phyloP scores from a whole-genome alignment of 2,329 filamentous ascomycete species.

The Epichloe aotearoae region DNA sequence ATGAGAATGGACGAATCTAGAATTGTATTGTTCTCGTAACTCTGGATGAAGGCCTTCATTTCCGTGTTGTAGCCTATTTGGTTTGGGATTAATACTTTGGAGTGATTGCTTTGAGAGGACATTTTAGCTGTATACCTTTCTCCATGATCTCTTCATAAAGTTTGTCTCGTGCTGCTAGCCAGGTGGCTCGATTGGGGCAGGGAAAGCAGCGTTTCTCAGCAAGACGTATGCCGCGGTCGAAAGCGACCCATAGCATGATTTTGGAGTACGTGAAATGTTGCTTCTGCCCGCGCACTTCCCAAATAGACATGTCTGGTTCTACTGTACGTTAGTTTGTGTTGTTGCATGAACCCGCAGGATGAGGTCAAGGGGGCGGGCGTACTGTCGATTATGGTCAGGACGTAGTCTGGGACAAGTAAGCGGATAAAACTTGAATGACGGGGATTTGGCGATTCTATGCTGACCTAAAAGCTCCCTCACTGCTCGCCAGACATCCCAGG shows the following conservation, averaged over 20 bases:
- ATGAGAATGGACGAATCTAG: conserved; percentile 66
- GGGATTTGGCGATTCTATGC: background rate
- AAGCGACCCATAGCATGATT: conserved; percentile 71
- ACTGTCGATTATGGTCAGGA: conserved; percentile 51
- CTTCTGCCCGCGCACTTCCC: conserved; percentile 64
- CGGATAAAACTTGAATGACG: background rate
- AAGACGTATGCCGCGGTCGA: conserved; percentile 61
- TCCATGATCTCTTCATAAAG: conserved; percentile 68
- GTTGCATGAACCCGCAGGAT: background rate
- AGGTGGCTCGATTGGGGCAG: conserved; percentile 54
- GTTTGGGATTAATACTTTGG: background rate
- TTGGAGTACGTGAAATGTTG: conserved; percentile 75
- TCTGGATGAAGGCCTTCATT: conserved; percentile 59
- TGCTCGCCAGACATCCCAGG: conserved; percentile 63
- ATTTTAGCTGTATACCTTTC: conserved; percentile 30
- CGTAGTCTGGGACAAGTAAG: conserved; percentile 40
- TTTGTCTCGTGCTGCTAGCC: conserved; percentile 52
- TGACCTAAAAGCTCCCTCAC: conserved; percentile 51
- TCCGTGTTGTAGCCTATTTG: conserved; percentile 45
- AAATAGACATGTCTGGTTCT: conserved; percentile 70
- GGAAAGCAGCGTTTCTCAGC: conserved; percentile 64
- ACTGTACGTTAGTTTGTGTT: background rate
- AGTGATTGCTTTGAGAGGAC: background rate
- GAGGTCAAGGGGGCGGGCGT: conserved; percentile 10
- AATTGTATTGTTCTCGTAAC: conserved; percentile 57